A percentile compares a stretch with the other conserved stretches of the same genome.
These are phyloP conservation scores for Eucalyptus lansdowneana DNA, from an alignment of 345 rosid species.

Conservation along the genomic window DNA sequence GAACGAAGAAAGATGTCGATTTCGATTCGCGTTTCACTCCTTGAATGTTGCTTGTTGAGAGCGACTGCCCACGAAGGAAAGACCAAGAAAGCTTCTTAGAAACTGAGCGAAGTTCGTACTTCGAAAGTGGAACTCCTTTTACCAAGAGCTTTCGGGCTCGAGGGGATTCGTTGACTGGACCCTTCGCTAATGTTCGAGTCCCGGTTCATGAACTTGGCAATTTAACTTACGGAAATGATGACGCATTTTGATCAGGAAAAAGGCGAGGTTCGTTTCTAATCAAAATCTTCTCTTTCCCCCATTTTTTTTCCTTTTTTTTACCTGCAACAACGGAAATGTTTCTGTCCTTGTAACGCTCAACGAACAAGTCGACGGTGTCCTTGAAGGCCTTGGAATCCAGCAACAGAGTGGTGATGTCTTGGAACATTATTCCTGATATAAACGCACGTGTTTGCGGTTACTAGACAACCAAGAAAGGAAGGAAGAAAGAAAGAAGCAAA, in stretches of 20 bases:
- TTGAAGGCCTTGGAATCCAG: constrained; percentile 85
- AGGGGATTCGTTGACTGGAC: not conserved
- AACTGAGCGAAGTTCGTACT: not conserved
- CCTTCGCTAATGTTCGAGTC: not conserved
- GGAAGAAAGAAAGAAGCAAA: not conserved
- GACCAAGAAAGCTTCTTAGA: not conserved
- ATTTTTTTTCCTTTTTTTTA: not conserved
- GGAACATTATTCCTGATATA: constrained; percentile 78
- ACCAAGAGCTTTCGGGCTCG: not conserved
- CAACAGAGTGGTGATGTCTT: constrained; percentile 85
- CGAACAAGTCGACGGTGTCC: constrained; percentile 84
- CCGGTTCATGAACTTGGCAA: not conserved
- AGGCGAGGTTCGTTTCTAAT: not conserved
- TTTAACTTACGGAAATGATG: not conserved
- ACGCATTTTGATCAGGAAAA: not conserved
- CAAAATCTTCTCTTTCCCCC: not conserved
- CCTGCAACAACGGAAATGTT: constrained; percentile 98
- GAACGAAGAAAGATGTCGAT: not conserved
- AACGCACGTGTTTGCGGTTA: not conserved
- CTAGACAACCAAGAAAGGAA: not conserved
- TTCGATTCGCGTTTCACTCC: not conserved
- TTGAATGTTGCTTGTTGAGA: not conserved
- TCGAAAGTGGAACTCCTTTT: not conserved
- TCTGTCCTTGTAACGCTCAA: constrained; percentile 80
- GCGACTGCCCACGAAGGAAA: not conserved